Percentiles rank a stretch among this genome's conserved stretches.
phyloP scores from a whole-genome alignment of 2,329 filamentous ascomycete genomes.

The Alternaria alternata region DNA sequence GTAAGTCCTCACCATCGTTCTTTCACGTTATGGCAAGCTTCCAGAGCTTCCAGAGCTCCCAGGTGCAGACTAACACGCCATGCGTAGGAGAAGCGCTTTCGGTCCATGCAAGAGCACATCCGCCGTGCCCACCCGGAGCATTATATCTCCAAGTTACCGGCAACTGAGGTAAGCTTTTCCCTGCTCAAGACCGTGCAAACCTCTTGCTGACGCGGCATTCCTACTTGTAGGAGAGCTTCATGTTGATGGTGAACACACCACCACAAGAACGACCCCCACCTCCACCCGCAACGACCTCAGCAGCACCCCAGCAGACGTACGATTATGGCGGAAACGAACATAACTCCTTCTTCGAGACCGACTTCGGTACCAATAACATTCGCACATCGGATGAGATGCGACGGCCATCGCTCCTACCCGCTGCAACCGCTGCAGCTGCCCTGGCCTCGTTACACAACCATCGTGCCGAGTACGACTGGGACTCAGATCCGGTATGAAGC shows the following conservation, averaged over 20 bases:
- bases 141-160: slow-evolving; percentile 96
- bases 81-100: slow-evolving; percentile 86
- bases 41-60: slow-evolving; percentile 4
- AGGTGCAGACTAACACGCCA: slow-evolving; percentile 39
- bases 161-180: slow-evolving; percentile 69
- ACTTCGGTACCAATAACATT: slow-evolving; percentile 71
- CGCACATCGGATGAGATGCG: slow-evolving; percentile 74
- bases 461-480: slow-evolving; percentile 69
- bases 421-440: slow-evolving; percentile 82
- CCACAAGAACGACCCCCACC: slow-evolving; percentile 73
- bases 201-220: slow-evolving; percentile 11
- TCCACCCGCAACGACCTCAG: slow-evolving; percentile 52
- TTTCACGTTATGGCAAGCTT: slow-evolving; percentile 12
- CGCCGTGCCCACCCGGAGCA: slow-evolving; percentile 95
- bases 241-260: slow-evolving; percentile 92
- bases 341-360: slow-evolving; percentile 73
- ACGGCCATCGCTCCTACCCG: slow-evolving; percentile 69
- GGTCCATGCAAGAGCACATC: slow-evolving; percentile 99
- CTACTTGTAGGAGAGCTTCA: slow-evolving; percentile 76
- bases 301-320: slow-evolving; percentile 41
- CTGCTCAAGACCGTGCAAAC: neutral
- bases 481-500: slow-evolving; percentile 47
- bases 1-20: slow-evolving; percentile 69
- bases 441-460: slow-evolving; percentile 85
- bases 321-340: slow-evolving; percentile 64